These are phyloP conservation scores for Melastoma malabathricum DNA, from an alignment of 345 rosid species.

Conservation along the genomic window DNA sequence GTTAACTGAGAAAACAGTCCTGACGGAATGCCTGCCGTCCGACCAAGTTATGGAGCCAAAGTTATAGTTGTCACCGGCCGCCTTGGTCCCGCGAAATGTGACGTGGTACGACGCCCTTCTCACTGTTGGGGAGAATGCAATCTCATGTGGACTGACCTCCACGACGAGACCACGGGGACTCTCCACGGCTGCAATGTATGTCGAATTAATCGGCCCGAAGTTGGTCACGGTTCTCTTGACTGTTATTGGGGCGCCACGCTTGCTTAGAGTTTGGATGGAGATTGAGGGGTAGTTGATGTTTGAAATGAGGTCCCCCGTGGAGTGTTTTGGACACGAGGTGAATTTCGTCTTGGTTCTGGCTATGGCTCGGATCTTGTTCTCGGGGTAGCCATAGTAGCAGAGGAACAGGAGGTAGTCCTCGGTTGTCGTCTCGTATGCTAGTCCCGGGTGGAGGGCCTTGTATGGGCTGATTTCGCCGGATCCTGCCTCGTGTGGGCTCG, in stretches of 20 bases:
- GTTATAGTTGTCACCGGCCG: slow-evolving; percentile 36
- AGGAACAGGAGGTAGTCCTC: slow-evolving; percentile 45
- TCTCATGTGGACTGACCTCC: slow-evolving; percentile 33
- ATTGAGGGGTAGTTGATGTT: slow-evolving; percentile 63
- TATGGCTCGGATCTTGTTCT: slow-evolving; percentile 35
- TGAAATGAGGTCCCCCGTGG: slow-evolving; percentile 25
- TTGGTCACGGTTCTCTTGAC: slow-evolving; percentile 46
- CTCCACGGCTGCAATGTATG: slow-evolving; percentile 27
- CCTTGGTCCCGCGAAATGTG: slow-evolving; percentile 24
- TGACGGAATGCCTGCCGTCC: slow-evolving; percentile 37
- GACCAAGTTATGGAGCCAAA: slow-evolving; percentile 55
- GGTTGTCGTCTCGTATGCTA: slow-evolving; percentile 47
- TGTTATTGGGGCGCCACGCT: slow-evolving; percentile 7
- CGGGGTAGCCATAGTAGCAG: slow-evolving; percentile 44
- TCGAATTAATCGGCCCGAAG: slow-evolving; percentile 37
- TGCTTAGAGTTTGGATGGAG: slow-evolving; percentile 37
- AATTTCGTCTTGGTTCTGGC: slow-evolving; percentile 10
- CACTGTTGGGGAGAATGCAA: slow-evolving; percentile 13
- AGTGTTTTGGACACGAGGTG: slow-evolving; percentile 24
- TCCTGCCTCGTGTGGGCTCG: slow-evolving; percentile 57
- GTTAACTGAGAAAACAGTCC: slow-evolving; percentile 41
- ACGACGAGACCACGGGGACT: slow-evolving; percentile 44
- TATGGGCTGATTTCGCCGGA: slow-evolving; percentile 54
- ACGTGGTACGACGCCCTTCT: slow-evolving; percentile 23
- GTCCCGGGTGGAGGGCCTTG: slow-evolving; percentile 58